These are phyloP conservation scores for Aspergillus tanneri DNA, from an alignment of 2,329 filamentous ascomycete species.

Conservation along the genomic window DNA sequence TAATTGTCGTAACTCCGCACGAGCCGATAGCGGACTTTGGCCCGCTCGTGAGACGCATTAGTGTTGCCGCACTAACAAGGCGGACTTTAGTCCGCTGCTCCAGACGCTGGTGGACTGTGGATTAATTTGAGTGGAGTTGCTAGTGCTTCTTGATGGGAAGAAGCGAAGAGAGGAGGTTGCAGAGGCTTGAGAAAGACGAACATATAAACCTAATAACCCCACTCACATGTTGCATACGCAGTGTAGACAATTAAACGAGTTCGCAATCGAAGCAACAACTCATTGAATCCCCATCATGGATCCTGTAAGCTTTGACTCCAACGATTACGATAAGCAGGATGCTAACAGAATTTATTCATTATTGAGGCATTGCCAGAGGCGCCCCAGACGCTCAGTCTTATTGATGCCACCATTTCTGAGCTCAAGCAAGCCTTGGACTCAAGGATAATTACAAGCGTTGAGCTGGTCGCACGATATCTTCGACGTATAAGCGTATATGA, in stretches of 20 bases:
- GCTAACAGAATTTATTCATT: neutral
- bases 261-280: no score
- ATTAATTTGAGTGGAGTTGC: neutral
- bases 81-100: conserved; percentile 3
- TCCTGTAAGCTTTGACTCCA: conserved; percentile 2
- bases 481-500: conserved; percentile 52
- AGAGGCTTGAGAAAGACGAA: no score
- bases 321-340: no score
- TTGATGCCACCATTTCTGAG: conserved; percentile 51
- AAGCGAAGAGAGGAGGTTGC: neutral
- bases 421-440: conserved; percentile 45
- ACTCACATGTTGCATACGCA: no score
- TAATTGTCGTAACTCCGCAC: neutral
- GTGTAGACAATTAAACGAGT: no score
- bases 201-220: no score
- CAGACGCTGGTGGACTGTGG: neutral
- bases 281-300: neutral
- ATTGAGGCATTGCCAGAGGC: neutral
- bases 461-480: conserved; percentile 48
- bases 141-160: neutral
- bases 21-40: conserved; percentile 2
- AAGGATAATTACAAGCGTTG: conserved; percentile 45
- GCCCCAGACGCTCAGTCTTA: conserved; percentile 29
- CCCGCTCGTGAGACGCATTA: conserved; percentile 2
- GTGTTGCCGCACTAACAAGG: neutral